A percentile compares a stretch with the other conserved stretches of the same genome.
Evolutionary conservation across 768 basidiomycete species (phyloP).

Genomic region (Gymnopilus dilepis): DNA sequence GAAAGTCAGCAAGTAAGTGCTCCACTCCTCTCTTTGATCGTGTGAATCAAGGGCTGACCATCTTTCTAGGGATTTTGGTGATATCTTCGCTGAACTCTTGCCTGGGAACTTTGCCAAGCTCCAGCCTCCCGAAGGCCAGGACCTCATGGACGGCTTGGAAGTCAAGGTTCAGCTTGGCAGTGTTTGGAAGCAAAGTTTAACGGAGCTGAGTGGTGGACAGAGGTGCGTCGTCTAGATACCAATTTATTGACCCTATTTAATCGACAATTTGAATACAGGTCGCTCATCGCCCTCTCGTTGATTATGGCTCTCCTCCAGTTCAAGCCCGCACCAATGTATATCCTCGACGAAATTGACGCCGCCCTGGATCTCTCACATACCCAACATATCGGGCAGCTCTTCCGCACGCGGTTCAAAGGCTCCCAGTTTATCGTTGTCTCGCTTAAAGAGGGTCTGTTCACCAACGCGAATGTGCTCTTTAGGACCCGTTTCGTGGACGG

Average conservation of each 20-base stretch:
- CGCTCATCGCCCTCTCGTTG: conserved; percentile 94
- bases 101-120: conserved; percentile 97
- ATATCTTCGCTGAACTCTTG: conserved; percentile 92
- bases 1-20: conserved; percentile 85
- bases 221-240: conserved; percentile 56
- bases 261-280: conserved; percentile 53
- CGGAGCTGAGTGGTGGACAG: conserved; percentile 97
- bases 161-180: conserved; percentile 95
- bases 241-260: not conserved
- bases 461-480: conserved; percentile 97
- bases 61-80: conserved; percentile 85
- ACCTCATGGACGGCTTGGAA: conserved; percentile 93
- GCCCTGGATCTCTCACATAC: conserved; percentile 96
- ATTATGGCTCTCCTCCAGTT: conserved; percentile 99
- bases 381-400: conserved; percentile 97
- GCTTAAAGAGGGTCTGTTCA: conserved; percentile 95
- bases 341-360: conserved; percentile 98
- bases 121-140: conserved; percentile 91
- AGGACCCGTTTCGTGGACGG: conserved; percentile 92
- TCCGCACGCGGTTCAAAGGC: conserved; percentile 96
- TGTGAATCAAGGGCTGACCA: not conserved
- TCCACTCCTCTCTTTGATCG: not conserved
- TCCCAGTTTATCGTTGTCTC: conserved; percentile 98
- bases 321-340: conserved; percentile 99
- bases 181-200: conserved; percentile 98